phyloP scores from a whole-genome alignment of 768 basidiomycete species.

The Pisolithus albus region DNA sequence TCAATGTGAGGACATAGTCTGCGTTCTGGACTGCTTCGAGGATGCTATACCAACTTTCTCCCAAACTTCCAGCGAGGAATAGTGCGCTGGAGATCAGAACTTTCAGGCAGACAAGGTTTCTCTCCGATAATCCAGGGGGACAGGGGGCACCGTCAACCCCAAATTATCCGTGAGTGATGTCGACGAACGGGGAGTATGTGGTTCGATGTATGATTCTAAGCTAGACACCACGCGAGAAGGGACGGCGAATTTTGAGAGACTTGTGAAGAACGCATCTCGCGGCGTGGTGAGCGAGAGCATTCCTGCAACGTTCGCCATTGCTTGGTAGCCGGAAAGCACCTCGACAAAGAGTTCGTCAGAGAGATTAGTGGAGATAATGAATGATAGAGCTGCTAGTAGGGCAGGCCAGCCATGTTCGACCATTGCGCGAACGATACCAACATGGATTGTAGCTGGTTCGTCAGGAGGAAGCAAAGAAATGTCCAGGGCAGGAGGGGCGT shows the following conservation, averaged over 20 bases:
- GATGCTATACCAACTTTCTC: slow-evolving; percentile 88
- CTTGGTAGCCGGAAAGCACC: slow-evolving; percentile 73
- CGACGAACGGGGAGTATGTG: slow-evolving; percentile 54
- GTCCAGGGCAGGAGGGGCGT: slow-evolving; percentile 70
- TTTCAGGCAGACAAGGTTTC: slow-evolving; percentile 88
- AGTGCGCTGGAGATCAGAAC: slow-evolving; percentile 70
- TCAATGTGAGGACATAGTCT: slow-evolving; percentile 78
- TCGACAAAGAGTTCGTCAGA: slow-evolving; percentile 91
- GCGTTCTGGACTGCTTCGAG: slow-evolving; percentile 92
- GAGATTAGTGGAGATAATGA: slow-evolving; percentile 83
- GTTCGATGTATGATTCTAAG: slow-evolving; percentile 54
- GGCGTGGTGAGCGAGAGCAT: slow-evolving; percentile 83
- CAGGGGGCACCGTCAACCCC: slow-evolving; percentile 45
- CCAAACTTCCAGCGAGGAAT: slow-evolving; percentile 79
- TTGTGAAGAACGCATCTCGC: slow-evolving; percentile 87
- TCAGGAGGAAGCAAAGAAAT: slow-evolving; percentile 48
- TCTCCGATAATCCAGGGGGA: slow-evolving; percentile 76
- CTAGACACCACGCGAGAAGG: slow-evolving; percentile 84
- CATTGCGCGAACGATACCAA: slow-evolving; percentile 66
- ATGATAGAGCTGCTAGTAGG: slow-evolving; percentile 82
- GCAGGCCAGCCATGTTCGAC: slow-evolving; percentile 89
- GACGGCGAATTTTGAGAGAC: slow-evolving; percentile 87
- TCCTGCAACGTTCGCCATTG: slow-evolving; percentile 82
- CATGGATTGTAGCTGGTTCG: slow-evolving; percentile 47
- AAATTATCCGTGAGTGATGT: slow-evolving; percentile 59